Evolutionary conservation across 2,329 filamentous ascomycete species (phyloP).

Genomic region (Botryosphaeria agaves): DNA sequence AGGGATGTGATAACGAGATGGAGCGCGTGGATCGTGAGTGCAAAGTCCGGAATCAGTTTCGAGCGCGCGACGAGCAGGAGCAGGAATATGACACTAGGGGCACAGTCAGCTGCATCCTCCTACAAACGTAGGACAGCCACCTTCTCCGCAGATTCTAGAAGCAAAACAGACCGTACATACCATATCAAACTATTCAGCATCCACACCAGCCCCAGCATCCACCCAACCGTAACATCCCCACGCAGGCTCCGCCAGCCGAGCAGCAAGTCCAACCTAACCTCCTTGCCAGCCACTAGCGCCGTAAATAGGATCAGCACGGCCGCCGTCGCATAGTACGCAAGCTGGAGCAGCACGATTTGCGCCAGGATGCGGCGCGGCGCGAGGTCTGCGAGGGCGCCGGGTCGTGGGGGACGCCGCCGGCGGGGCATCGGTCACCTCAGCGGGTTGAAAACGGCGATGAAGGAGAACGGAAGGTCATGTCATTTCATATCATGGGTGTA

Average conservation of each 20-base stretch:
- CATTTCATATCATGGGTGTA: no score
- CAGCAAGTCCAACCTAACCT: conserved; percentile 39
- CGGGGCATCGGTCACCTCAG: conserved; percentile 27
- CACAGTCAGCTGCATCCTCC: conserved; percentile 3
- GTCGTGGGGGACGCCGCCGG: conserved; percentile 43
- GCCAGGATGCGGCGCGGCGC: conserved; percentile 48
- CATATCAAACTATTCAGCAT: conserved; percentile 45
- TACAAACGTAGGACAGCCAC: neutral
- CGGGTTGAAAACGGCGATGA: neutral
- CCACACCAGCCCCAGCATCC: conserved; percentile 53
- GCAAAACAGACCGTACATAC: conserved; percentile 24
- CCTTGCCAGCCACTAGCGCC: conserved; percentile 44
- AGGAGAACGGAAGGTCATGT: neutral
- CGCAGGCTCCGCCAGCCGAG: conserved; percentile 46
- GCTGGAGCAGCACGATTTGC: conserved; percentile 48
- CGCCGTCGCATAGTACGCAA: conserved; percentile 45
- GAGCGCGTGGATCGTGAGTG: conserved; percentile 70
- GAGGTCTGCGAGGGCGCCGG: conserved; percentile 48
- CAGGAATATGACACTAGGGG: conserved; percentile 58
- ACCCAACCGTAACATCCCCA: conserved; percentile 51
- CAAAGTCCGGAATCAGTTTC: conserved; percentile 91
- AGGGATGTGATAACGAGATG: conserved; percentile 63
- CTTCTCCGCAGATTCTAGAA: no score
- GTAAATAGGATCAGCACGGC: conserved; percentile 49
- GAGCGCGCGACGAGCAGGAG: conserved; percentile 71